Base-by-base conservation (phyloP, 2,329 filamentous ascomycete genomes). In the Leptosphaerulina australis region DNA sequence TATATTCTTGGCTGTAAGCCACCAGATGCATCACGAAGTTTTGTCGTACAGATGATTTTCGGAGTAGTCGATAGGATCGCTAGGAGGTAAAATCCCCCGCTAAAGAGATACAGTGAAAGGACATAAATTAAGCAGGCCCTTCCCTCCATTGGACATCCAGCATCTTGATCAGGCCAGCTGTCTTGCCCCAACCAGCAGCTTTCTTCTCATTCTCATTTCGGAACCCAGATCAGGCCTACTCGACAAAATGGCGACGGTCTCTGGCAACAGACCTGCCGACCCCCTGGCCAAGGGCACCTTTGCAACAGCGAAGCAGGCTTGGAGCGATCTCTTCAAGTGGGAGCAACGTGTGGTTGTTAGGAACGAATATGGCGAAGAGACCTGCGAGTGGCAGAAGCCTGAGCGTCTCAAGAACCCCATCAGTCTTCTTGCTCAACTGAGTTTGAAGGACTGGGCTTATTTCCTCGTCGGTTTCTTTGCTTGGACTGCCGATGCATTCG, bases 401-500 rank as follows among this genome's bases (percentile, higher is more conserved):
- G 81, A 84, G 34, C 84, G 81, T 11, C 79, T 91, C 46, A 77
- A 80, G 60, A 90, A 93, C 68, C 90, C 90, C 29, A 76, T 93
- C 73, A 83, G 79, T 28, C 78, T 93, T 22, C 77, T 91, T 54
- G 79, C 78, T 21, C 80, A 86, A 72, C 79, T 94, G 12, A 81
- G 79, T 3, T 76, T 77, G 18, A 82, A 79, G 53, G 85, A 88
- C 67, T 93, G 89, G 88, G 66, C 88, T 12, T 91, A 89, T 76
- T 78, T 93, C 74, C 57, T 88, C 30, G 86, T 91, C 9, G 89
- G 88, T 3, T 85, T 92, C 66, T 72, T 81, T 25, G 86, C 88
- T 12, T 93, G 90, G 90, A 88, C 84, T 1, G 88, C 88, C 48
- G 90, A 93, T 69, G 88, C 89, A 3, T 93, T 92, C 69, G 89